Evolutionary conservation across 306 rosid genomes (phyloP).

Genomic region (Dryas alaskensis): DNA sequence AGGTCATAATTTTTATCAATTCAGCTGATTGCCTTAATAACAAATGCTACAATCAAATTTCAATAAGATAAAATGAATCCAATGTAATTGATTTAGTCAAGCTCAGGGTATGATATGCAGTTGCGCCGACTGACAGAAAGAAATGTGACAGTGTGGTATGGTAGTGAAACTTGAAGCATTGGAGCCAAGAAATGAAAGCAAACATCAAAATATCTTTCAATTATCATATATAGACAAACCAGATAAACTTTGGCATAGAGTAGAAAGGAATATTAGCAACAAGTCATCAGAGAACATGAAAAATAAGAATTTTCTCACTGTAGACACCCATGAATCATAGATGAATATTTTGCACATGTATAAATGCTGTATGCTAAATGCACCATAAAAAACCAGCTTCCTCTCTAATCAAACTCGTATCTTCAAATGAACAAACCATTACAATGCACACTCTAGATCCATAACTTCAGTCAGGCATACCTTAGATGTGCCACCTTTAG

Average conservation of each 20-base stretch:
- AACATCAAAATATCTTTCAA: background rate
- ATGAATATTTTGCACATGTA: background rate
- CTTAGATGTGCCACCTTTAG: conserved; percentile 76
- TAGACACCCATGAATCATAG: background rate
- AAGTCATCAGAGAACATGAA: background rate
- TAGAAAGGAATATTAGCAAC: background rate
- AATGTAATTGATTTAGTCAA: background rate
- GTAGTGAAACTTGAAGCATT: background rate
- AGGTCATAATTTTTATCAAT: background rate
- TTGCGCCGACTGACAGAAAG: background rate
- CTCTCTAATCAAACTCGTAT: background rate
- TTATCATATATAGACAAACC: background rate
- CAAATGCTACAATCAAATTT: background rate
- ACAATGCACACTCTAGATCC: background rate
- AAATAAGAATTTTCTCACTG: background rate
- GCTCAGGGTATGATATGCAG: background rate
- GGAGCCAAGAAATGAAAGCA: background rate
- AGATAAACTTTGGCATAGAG: background rate
- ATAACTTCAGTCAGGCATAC: conserved; percentile 22
- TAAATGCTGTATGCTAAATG: background rate
- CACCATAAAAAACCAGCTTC: background rate
- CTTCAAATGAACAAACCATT: background rate
- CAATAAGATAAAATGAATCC: background rate
- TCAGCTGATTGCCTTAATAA: background rate
- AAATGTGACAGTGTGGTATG: background rate